Percentiles rank a stretch among this genome's conserved stretches.
Conservation (phyloP, 257 asterid species). For the Ilex aquifolium region DNA sequence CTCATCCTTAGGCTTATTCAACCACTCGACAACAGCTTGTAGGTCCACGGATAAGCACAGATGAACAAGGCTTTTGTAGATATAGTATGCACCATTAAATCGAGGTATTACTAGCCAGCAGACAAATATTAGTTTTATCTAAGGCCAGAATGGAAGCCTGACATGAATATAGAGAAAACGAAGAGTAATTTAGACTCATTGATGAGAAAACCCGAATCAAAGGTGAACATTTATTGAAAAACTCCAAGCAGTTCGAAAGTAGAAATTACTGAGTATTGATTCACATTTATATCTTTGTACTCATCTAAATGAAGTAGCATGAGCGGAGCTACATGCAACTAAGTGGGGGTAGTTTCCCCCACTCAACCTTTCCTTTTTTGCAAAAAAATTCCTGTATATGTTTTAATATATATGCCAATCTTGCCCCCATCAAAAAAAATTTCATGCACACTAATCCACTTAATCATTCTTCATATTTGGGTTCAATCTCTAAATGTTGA, state of each 20-base stretch:
- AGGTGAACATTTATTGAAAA: background rate
- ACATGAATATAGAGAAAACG: conserved; percentile 2
- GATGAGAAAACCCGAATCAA: background rate
- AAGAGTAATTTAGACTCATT: background rate
- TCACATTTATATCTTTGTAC: background rate
- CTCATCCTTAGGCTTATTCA: too few species aligned
- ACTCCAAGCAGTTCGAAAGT: background rate
- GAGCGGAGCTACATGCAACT: too few species aligned
- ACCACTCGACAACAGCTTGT: too few species aligned
- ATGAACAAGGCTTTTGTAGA: conserved; percentile 19
- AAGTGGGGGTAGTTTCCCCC: too few species aligned
- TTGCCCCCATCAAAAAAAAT: too few species aligned
- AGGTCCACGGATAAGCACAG: conserved; percentile 1
- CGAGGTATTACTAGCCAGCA: conserved; percentile 37
- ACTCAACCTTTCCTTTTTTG: too few species aligned
- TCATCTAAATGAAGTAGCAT: too few species aligned
- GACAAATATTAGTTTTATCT: conserved; percentile 14
- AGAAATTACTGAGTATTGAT: background rate
- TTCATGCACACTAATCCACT: too few species aligned
- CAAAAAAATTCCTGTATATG: too few species aligned
- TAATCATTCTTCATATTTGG: too few species aligned
- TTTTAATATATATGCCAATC: too few species aligned
- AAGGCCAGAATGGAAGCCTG: conserved; percentile 47
- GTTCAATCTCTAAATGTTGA: too few species aligned
- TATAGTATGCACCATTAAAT: conserved; percentile 27